Evolutionary conservation across 208 protist genomes (phyloP), one percentile per base, ranked within the genome.

Genomic region (Angomonas deanei): DNA sequence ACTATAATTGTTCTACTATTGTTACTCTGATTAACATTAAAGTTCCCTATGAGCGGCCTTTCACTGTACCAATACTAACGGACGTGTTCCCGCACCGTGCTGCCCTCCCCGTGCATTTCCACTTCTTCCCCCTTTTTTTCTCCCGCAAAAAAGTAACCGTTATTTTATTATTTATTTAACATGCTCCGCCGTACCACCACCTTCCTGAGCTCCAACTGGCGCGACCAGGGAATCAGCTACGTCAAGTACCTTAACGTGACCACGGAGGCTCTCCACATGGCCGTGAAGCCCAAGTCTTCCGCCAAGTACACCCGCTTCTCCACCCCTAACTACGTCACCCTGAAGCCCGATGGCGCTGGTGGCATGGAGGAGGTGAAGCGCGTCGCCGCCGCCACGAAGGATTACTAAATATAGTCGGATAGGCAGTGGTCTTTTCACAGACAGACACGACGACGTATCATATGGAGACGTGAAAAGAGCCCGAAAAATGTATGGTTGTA

Each of bases 171-270:
- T 36, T 10, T 38, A 6, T 17, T 64, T 33, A 64, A 24, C 23
- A 90, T 90, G 77, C 57, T 95, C 52, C 84, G 85, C 57, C 85
- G 85, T 61, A 76, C 83, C 47, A 53, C 55, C 31, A 24, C 57
- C 26, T 31, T 74, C 49, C 67, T 90, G 52, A 89, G 66, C 53
- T 6, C 46, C 46, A 74, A 30, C 66, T 96, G 91, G 91, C 76
- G 91, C 50, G 84, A 92, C 58, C 84, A 94, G 61, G 89, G 89
- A 48, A 90, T 96, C 68, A 92, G 80, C 63, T 96, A 96, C 75
- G 54, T 96, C 39, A 89, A 92, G 69, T 96, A 96, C 69, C 80
- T 96, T 2, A 96, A 96, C 63, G 83, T 96, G 5, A 78, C 80
- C 74, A 93, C 86, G 4, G 86, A 93, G 65, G 72, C 91, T 10